Conservation (phyloP, 768 basidiomycete species). For the Kwoniella heveanensis region DNA sequence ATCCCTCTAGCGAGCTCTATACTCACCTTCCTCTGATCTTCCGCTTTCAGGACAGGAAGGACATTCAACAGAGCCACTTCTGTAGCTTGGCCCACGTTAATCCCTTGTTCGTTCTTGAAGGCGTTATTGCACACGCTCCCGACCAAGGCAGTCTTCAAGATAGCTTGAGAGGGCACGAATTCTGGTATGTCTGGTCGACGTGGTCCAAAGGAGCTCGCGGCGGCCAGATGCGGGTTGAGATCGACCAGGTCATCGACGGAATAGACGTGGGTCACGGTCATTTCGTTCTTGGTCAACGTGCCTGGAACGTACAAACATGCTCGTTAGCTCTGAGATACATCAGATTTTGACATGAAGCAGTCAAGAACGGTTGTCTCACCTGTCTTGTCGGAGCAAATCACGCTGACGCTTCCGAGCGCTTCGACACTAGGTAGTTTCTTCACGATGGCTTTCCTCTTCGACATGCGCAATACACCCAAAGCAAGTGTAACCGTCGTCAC, state of each 20-base stretch:
- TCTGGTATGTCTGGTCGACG: slow-evolving; percentile 41
- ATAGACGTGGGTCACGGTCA: slow-evolving; percentile 88
- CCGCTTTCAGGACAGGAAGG: slow-evolving; percentile 66
- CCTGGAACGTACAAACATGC: slow-evolving; percentile 57
- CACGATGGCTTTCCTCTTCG: slow-evolving; percentile 91
- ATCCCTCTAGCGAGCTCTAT: background rate
- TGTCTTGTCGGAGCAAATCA: slow-evolving; percentile 97
- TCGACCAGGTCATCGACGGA: slow-evolving; percentile 77
- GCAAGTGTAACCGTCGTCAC: slow-evolving; percentile 97
- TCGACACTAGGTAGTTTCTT: slow-evolving; percentile 96
- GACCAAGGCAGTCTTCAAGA: slow-evolving; percentile 74
- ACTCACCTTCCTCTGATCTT: slow-evolving; percentile 72
- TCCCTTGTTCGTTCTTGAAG: slow-evolving; percentile 70
- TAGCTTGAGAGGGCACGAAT: slow-evolving; percentile 64
- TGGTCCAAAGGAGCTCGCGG: slow-evolving; percentile 54
- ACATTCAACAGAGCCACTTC: slow-evolving; percentile 90
- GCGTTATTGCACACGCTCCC: slow-evolving; percentile 92
- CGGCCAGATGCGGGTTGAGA: slow-evolving; percentile 62
- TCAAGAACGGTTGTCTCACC: slow-evolving; percentile 59
- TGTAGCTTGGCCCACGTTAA: slow-evolving; percentile 82
- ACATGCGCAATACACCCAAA: slow-evolving; percentile 89
- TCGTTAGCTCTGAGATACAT: background rate
- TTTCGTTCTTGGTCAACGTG: slow-evolving; percentile 92
- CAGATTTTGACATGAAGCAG: background rate
- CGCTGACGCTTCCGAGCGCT: slow-evolving; percentile 89